These are phyloP conservation scores for Trypanosoma vivax DNA, from an alignment of 208 protist species.

Conservation along the genomic window DNA sequence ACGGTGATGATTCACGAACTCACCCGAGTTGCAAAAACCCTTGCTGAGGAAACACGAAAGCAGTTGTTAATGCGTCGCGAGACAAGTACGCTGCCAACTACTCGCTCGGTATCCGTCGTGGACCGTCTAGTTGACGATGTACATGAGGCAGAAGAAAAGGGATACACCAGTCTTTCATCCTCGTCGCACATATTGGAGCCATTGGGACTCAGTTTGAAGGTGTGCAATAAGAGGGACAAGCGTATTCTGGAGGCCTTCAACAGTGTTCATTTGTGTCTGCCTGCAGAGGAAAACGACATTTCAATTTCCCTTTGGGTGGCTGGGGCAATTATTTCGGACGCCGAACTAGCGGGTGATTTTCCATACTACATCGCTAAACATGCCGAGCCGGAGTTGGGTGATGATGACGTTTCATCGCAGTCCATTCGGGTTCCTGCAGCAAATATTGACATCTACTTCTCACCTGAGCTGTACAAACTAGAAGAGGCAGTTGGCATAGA, in stretches of 20 bases:
- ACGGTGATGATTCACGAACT: slow-evolving; percentile 46
- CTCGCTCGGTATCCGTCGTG: slow-evolving; percentile 40
- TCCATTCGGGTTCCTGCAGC: slow-evolving; percentile 38
- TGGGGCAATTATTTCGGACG: slow-evolving; percentile 57
- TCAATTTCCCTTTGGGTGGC: slow-evolving; percentile 82
- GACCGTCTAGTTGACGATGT: slow-evolving; percentile 54
- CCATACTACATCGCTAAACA: slow-evolving; percentile 82
- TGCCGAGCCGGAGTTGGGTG: slow-evolving; percentile 15
- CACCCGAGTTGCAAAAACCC: slow-evolving; percentile 27
- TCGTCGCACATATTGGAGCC: slow-evolving; percentile 75
- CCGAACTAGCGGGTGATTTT: slow-evolving; percentile 52
- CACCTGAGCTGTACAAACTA: slow-evolving; percentile 66
- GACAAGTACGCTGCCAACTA: slow-evolving; percentile 42
- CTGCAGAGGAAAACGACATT: slow-evolving; percentile 53
- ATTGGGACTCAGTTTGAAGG: slow-evolving; percentile 43
- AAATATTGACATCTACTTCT: slow-evolving; percentile 82
- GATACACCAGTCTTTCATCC: slow-evolving; percentile 75
- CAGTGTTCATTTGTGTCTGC: slow-evolving; percentile 42
- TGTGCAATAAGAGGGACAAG: slow-evolving; percentile 56
- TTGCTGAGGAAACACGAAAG: slow-evolving; percentile 39
- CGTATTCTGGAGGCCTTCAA: slow-evolving; percentile 55
- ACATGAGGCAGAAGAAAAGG: slow-evolving; percentile 47
- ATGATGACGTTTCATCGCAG: slow-evolving; percentile 2
- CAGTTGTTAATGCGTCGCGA: slow-evolving; percentile 50
- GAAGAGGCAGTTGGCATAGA: slow-evolving; percentile 42